phyloP scores from a whole-genome alignment of 2,329 filamentous ascomycete species.

The Trichophyton rubrum region DNA sequence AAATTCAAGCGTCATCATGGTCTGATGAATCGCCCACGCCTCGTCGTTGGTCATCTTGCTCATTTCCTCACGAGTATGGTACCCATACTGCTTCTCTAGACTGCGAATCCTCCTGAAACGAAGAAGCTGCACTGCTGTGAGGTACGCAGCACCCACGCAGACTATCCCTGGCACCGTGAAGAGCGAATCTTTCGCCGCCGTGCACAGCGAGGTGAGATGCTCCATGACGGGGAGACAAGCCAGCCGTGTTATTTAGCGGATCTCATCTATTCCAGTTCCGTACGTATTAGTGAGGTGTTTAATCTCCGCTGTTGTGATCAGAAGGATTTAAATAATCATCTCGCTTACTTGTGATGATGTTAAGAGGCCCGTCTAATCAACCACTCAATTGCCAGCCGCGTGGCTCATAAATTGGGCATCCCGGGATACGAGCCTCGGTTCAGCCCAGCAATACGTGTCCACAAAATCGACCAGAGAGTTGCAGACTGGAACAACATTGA shows the following conservation, averaged over 20 bases:
- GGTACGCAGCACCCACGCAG: conserved; percentile 17
- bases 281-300: no score
- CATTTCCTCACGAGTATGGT: conserved; percentile 34
- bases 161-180: neutral
- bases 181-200: neutral
- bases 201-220: neutral
- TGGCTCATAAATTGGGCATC: no score
- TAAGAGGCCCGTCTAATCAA: no score
- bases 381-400: no score
- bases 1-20: conserved; percentile 42
- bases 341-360: no score
- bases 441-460: no score
- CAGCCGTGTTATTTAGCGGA: neutral
- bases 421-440: no score
- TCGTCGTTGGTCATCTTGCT: conserved; percentile 44
- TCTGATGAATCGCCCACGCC: conserved; percentile 39
- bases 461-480: no score
- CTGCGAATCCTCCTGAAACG: conserved; percentile 29
- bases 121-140: conserved; percentile 24
- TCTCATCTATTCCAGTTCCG: neutral
- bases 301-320: no score
- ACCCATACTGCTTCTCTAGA: conserved; percentile 33
- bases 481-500: no score
- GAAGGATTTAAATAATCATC: no score
- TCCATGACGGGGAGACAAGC: neutral